phyloP scores from a whole-genome alignment of 1,139 yeast species.

The Zygotorulaspora mrakii region DNA sequence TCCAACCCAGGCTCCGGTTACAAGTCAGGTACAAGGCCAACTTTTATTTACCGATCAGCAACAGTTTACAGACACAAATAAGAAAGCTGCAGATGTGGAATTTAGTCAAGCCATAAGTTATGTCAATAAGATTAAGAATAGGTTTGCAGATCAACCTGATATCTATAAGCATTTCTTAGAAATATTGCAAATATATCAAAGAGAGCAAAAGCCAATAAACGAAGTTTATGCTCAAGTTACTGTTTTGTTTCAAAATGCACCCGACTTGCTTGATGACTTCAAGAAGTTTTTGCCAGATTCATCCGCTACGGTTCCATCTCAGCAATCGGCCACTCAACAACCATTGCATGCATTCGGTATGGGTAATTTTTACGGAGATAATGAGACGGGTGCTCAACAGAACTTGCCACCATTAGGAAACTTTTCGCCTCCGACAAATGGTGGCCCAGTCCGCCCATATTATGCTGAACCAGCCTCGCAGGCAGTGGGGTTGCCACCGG shows the following conservation, averaged over 20 bases:
- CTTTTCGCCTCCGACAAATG: constrained; percentile 71
- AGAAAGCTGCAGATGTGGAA: constrained; percentile 79
- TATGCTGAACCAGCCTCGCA: constrained; percentile 14
- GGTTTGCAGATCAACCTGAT: constrained; percentile 93
- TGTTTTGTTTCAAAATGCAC: constrained; percentile 82
- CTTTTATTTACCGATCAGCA: no score
- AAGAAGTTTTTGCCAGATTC: constrained; percentile 93
- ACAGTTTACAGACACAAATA: constrained; percentile 27
- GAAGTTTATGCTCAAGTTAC: constrained; percentile 95
- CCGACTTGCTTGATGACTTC: constrained; percentile 90
- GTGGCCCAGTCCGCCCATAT: constrained; percentile 21
- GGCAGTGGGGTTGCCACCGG: constrained; percentile 13
- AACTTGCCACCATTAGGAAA: constrained; percentile 95
- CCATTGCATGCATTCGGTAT: constrained; percentile 17
- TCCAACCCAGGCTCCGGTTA: constrained; percentile 14
- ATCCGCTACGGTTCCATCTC: constrained; percentile 38
- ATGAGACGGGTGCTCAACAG: constrained; percentile 22
- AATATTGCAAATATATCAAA: constrained; percentile 90
- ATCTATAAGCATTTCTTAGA: constrained; percentile 92
- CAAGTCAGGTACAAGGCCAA: no score
- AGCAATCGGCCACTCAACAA: constrained; percentile 13
- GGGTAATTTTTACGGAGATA: constrained; percentile 17
- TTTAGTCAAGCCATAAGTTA: constrained; percentile 95
- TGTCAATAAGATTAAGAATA: constrained; percentile 90
- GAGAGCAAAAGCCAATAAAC: constrained; percentile 90